These are phyloP conservation scores for Globisporangium uncinulatum DNA, from an alignment of 352 stramenopile species.

Conservation along the genomic window DNA sequence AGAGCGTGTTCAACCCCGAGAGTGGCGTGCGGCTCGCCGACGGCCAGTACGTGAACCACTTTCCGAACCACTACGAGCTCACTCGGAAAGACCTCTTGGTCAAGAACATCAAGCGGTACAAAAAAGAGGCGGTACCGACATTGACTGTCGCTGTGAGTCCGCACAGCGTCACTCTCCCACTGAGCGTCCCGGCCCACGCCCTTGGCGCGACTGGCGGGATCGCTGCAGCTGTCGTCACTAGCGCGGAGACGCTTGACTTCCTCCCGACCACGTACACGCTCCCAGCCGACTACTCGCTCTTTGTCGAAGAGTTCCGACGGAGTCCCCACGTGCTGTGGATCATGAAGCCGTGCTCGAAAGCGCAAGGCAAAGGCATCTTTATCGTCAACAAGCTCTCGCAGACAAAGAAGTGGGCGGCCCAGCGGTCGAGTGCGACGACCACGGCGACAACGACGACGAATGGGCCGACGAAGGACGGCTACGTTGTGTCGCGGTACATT, in stretches of 20 bases:
- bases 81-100: slow-evolving; percentile 92
- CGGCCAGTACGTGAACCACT: slow-evolving; percentile 77
- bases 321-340: slow-evolving; percentile 91
- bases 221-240: slow-evolving; percentile 1
- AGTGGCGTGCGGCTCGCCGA: slow-evolving; percentile 55
- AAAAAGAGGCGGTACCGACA: slow-evolving; percentile 41
- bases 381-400: slow-evolving; percentile 92
- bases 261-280: slow-evolving; percentile 91
- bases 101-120: slow-evolving; percentile 93
- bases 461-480: slow-evolving; percentile 78
- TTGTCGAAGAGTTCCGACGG: slow-evolving; percentile 87
- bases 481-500: slow-evolving; percentile 89
- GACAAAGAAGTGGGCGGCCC: slow-evolving; percentile 88
- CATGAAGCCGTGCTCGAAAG: slow-evolving; percentile 90
- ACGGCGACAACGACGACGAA: slow-evolving; percentile 12
- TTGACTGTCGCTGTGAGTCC: background rate
- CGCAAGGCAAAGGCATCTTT: slow-evolving; percentile 92
- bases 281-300: slow-evolving; percentile 90
- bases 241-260: slow-evolving; percentile 47
- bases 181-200: slow-evolving; percentile 1
- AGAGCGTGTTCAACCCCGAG: slow-evolving; percentile 87
- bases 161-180: background rate
- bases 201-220: background rate
- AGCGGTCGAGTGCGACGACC: slow-evolving; percentile 20
- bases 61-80: slow-evolving; percentile 91